Percentiles rank a stretch among this genome's conserved stretches.
Evolutionary conservation across 768 basidiomycete species (phyloP).

Genomic region (Suillus subaureus): DNA sequence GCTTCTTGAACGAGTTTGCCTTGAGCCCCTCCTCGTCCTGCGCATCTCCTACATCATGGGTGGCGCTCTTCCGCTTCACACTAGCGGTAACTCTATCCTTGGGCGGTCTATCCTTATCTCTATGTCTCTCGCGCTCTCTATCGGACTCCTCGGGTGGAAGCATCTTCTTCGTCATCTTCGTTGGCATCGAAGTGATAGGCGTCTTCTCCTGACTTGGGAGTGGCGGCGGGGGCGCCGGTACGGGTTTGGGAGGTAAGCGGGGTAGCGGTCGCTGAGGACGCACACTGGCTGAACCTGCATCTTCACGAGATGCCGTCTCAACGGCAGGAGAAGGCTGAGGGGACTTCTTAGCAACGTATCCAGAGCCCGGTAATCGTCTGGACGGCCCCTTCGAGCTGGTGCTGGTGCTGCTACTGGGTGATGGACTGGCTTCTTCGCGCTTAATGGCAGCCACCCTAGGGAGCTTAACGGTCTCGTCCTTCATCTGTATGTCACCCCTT

Average conservation of each 20-base stretch:
- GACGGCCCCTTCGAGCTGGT: constrained; percentile 23
- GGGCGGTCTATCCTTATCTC: constrained; percentile 25
- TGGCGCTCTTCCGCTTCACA: constrained; percentile 44
- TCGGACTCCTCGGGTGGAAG: constrained; percentile 31
- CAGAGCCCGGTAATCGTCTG: constrained; percentile 51
- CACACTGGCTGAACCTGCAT: constrained; percentile 28
- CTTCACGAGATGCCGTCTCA: constrained; percentile 22
- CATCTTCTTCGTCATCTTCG: constrained; percentile 23
- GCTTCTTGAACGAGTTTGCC: constrained; percentile 38
- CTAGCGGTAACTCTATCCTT: constrained; percentile 26
- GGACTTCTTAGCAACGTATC: constrained; percentile 43
- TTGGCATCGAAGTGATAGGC: constrained; percentile 9
- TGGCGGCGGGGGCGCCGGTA: constrained; percentile 29
- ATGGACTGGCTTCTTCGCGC: constrained; percentile 26
- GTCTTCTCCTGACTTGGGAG: constrained; percentile 30
- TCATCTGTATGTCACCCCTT: constrained; percentile 46
- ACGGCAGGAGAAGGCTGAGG: constrained; percentile 23
- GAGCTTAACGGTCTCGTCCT: constrained; percentile 45
- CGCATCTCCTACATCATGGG: constrained; percentile 33
- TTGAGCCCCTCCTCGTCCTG: constrained; percentile 24
- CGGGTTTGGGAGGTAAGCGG: constrained; percentile 36
- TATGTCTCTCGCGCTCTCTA: constrained; percentile 24
- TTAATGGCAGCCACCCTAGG: constrained; percentile 34
- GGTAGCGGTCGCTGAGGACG: constrained; percentile 32
- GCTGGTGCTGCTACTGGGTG: constrained; percentile 11